phyloP scores from a whole-genome alignment of 768 basidiomycete species.

The Mycena indigotica region DNA sequence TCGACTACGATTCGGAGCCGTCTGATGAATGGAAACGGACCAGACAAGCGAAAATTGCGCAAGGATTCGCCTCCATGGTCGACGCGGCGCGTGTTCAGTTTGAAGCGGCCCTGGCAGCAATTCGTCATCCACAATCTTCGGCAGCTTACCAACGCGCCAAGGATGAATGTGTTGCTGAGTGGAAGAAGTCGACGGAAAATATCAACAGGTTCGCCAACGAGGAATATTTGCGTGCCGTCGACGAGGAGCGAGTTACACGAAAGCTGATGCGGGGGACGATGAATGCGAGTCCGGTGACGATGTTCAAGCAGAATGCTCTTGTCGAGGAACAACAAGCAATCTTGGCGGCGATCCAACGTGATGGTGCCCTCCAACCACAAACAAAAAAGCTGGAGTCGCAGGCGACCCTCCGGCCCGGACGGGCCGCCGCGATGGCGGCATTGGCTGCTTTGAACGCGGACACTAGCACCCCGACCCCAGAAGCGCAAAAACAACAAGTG shows the following conservation, averaged over 20 bases:
- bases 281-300: not conserved
- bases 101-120: not conserved
- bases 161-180: not conserved
- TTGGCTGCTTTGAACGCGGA: not conserved
- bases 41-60: not conserved
- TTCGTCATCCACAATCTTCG: not conserved
- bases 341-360: not conserved
- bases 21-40: not conserved
- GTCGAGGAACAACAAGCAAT: not conserved
- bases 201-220: not conserved
- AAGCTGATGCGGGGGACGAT: not conserved
- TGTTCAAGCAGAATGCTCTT: not conserved
- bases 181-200: not conserved
- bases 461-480: not conserved
- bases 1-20: not conserved
- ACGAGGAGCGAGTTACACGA: not conserved
- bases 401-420: not conserved
- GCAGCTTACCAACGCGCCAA: not conserved
- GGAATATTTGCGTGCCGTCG: not conserved
- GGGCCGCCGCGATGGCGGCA: not conserved
- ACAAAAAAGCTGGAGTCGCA: not conserved
- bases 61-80: not conserved
- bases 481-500: not conserved
- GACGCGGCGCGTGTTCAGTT: not conserved
- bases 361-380: not conserved